These are phyloP conservation scores for Monilinia polystroma DNA, from an alignment of 2,329 filamentous ascomycete genomes.

Conservation along the genomic window DNA sequence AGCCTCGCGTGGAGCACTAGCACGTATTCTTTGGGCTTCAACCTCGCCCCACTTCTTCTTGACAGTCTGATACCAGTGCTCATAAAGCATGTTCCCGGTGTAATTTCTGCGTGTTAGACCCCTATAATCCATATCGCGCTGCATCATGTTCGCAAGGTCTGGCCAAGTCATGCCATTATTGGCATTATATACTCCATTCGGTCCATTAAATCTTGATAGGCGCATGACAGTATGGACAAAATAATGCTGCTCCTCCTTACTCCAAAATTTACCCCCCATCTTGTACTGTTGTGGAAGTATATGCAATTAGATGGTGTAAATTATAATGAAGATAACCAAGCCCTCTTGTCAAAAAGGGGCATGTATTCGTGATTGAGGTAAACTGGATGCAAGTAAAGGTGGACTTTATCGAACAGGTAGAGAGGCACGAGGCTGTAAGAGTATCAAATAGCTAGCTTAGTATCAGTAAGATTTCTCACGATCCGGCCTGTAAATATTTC, in stretches of 20 bases:
- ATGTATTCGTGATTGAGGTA: background rate
- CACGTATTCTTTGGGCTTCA: background rate
- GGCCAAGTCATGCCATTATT: slow-evolving; percentile 2
- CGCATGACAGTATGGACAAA: slow-evolving; percentile 24
- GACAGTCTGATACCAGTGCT: slow-evolving; percentile 28
- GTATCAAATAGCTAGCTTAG: background rate
- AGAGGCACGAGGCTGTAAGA: background rate
- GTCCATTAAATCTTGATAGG: slow-evolving; percentile 11
- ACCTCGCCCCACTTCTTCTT: background rate
- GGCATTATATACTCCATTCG: background rate
- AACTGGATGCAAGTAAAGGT: background rate
- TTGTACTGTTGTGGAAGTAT: background rate
- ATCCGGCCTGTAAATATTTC: background rate
- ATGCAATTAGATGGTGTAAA: background rate
- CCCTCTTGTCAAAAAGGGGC: background rate
- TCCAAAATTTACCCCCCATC: slow-evolving; percentile 24
- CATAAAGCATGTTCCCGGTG: slow-evolving; percentile 21
- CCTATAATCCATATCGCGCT: slow-evolving; percentile 14
- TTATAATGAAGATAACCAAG: background rate
- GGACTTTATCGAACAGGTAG: too few relatives aligned
- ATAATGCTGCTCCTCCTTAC: slow-evolving; percentile 13
- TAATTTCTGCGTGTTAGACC: slow-evolving; percentile 14
- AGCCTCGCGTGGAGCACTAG: background rate
- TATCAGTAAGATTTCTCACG: background rate
- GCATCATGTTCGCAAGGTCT: slow-evolving; percentile 23